Base-by-base conservation (phyloP, 805 yeast species). In the Lipomyces orientalis region DNA sequence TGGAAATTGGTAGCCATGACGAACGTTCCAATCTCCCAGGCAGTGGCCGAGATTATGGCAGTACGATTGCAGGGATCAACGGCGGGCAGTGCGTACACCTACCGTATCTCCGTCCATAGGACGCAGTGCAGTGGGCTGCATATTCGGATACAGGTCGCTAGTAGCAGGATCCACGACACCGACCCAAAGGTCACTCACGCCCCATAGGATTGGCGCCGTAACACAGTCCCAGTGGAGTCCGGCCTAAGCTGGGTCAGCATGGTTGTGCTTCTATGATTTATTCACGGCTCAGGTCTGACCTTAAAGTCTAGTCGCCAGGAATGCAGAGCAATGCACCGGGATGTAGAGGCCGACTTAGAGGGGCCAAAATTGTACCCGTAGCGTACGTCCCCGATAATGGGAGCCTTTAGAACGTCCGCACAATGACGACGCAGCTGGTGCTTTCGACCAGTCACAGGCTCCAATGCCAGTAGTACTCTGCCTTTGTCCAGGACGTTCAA, bases 371-470 rank as follows among this genome's bases (percentile, higher is more conserved):
- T 39, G 35, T 54, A 58, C 10, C 66, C 65, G 60, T 69, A 68
- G 49, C 12, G 25, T 6, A 2, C 5, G 56, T 69, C 72, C 3
- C 71, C 71, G 9, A 67, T 63, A 1, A 69, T 25, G 9, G 72
- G 71, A 14, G 72, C 72, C 4, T 43, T 54, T 9, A 69, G 67
- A n/a, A 64, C 61, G 2, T 64, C 35, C 7, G 72, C 66, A 58
- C 72, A 69, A 35, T 69, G 72, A 35, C 49, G 25, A 16, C 72
- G 61, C 46, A 69, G 64, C 57, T 69, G 72, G 33, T 69, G 72
- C 14, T 67, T 67, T 9, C 69, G 62, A 4, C 72, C 72, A 8
- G 69, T 68, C 6, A 62, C 60, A 2, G 65, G 72, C 43, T 69
- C 62, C 43, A 69, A 55, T 39, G 49, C 16, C 6, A 69, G 25